phyloP scores from a whole-genome alignment of 768 basidiomycete species.

The Trametes cubensis region DNA sequence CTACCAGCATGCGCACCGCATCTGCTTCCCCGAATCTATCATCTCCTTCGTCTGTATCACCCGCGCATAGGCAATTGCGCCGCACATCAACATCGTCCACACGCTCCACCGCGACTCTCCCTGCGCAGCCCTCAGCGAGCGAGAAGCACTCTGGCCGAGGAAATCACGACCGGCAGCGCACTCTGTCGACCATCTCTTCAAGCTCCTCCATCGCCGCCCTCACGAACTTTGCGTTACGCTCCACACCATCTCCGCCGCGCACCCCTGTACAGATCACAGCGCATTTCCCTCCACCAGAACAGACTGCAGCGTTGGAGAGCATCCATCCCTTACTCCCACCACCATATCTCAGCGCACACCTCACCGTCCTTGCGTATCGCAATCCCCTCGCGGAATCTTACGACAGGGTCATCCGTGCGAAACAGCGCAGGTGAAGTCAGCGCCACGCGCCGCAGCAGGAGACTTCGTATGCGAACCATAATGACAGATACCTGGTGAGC shows the following conservation, averaged over 20 bases:
- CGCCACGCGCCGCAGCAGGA: not conserved
- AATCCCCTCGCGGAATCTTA: slow-evolving; percentile 71
- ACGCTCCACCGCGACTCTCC: slow-evolving; percentile 61
- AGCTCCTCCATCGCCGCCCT: slow-evolving; percentile 33
- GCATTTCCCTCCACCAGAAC: slow-evolving; percentile 67
- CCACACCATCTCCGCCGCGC: slow-evolving; percentile 34
- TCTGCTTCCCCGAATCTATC: slow-evolving; percentile 33
- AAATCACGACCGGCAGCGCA: slow-evolving; percentile 35
- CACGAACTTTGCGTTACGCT: slow-evolving; percentile 30
- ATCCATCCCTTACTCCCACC: slow-evolving; percentile 74
- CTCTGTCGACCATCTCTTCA: slow-evolving; percentile 34
- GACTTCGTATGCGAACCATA: not conserved
- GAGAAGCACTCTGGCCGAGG: slow-evolving; percentile 27
- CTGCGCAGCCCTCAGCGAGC: slow-evolving; percentile 38
- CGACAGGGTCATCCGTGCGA: slow-evolving; percentile 65
- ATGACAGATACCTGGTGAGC: slow-evolving; percentile 8
- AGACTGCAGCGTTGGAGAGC: slow-evolving; percentile 54
- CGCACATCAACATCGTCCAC: slow-evolving; percentile 62
- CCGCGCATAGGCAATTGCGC: slow-evolving; percentile 37
- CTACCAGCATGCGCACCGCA: slow-evolving; percentile 43
- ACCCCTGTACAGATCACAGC: slow-evolving; percentile 48
- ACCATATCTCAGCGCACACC: slow-evolving; percentile 70
- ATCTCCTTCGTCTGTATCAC: slow-evolving; percentile 33
- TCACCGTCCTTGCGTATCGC: slow-evolving; percentile 66
- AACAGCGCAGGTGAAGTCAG: slow-evolving; percentile 36